Evolutionary conservation across 305 asterid species (phyloP), one percentile per base, ranked within the genome.

Genomic region (Vinca major): DNA sequence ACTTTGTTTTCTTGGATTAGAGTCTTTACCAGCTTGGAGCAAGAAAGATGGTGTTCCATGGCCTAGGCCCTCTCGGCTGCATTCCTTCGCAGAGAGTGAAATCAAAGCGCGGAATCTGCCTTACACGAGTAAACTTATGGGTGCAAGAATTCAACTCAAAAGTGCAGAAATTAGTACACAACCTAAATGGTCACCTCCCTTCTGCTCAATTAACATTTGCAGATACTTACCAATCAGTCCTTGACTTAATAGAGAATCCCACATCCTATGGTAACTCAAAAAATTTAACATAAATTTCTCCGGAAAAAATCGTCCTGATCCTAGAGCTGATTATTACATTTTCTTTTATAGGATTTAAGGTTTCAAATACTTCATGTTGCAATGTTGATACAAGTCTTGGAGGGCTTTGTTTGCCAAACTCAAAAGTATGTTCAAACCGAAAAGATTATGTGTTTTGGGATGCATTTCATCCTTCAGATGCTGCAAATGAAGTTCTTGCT

Each of bases 381-480:
- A 82, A 83, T 37, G 95, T 89, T 44, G 91, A 89, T 76, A 78
- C 79, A 4, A 78, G 72, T 5, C 47, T 87, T 62, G 95, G 96
- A 52, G 94, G 96, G 60, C 80, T 89, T 43, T 89, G 96, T 68
- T 3, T 88, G 65, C 86, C 96, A 0, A 87, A 83, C 85, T 80
- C 96, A 0, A 79, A 81, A 19, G 2, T 89, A 8, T 87, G 95
- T 66, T 64, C 51, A 0, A 82, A 87, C 45, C 70, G 89, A 0
- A 72, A 58, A 10, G 96, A 89, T 2, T 87, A 84, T 5, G 96
- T 87, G 7, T 89, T 89, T 63, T 89, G 95, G 92, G 95, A 89
- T 64, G 92, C 96, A 14, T 89, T 87, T 67, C 96, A 89, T 66
- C 96, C 96, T 0, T 83, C 96, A 0, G 96, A 90, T 68, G 96